These are phyloP conservation scores for Cladosporium sphaerospermum DNA, from an alignment of 2,329 filamentous ascomycete genomes.

Conservation along the genomic window DNA sequence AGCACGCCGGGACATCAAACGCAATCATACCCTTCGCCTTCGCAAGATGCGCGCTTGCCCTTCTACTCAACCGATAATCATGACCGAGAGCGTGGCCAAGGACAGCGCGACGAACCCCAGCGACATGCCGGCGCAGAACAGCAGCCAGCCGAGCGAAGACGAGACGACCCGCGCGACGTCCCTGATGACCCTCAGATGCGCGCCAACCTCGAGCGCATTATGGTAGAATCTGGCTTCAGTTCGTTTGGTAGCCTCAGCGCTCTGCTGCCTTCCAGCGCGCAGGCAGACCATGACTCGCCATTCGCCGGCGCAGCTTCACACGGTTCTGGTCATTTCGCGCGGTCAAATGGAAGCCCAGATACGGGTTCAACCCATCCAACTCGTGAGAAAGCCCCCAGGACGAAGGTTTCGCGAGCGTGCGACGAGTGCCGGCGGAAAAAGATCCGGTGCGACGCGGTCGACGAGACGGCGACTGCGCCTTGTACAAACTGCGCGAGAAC, in stretches of 20 bases:
- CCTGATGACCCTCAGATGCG: conserved; percentile 16
- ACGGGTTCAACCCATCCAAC: conserved; percentile 11
- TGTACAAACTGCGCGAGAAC: conserved; percentile 78
- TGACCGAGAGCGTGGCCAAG: background rate
- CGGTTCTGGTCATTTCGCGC: conserved; percentile 19
- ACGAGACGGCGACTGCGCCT: conserved; percentile 64
- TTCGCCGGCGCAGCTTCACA: conserved; percentile 13
- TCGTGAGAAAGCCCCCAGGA: conserved; percentile 52
- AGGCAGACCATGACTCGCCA: conserved; percentile 9
- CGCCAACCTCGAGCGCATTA: conserved; percentile 13
- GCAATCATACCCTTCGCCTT: conserved; percentile 11
- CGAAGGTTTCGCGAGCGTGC: conserved; percentile 81
- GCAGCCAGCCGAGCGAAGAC: background rate
- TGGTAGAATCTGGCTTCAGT: background rate
- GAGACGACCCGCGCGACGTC: background rate
- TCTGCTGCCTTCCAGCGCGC: background rate
- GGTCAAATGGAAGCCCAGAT: conserved; percentile 17
- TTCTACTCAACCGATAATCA: conserved; percentile 9
- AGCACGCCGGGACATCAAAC: conserved; percentile 1
- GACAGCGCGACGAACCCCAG: background rate
- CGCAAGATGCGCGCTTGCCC: conserved; percentile 1
- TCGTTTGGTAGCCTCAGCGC: conserved; percentile 3
- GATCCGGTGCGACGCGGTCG: conserved; percentile 78
- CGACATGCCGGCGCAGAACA: conserved; percentile 4
- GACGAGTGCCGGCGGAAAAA: conserved; percentile 85